Evolutionary conservation across 2,329 filamentous ascomycete species (phyloP), one percentile per base, ranked within the genome.

Genomic region (Rutstroemia sp.): DNA sequence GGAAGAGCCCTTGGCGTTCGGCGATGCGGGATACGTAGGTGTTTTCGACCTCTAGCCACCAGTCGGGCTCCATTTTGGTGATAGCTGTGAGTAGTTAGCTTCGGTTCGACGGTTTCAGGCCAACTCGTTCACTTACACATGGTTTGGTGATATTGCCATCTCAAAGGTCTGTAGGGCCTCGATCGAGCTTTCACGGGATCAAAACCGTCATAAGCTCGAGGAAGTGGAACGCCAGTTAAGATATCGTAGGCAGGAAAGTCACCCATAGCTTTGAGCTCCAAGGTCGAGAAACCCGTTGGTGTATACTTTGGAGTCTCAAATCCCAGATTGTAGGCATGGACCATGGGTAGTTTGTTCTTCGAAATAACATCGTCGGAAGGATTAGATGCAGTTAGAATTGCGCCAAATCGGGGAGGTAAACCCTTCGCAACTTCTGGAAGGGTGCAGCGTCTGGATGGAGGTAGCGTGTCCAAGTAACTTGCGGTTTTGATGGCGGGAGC

Each of bases 61-160:
- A 95, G 67, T 95, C 85, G 0, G 83, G 74, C 60, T 95, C 88
- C 70, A 94, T 73, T 63, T 89, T 95, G 45, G 80, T 84, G 8
- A 92, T 74, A 2, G 89, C 88, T 94, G 58, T 2, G 47, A 6
- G 16, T 7, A 23, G 19, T 46, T 46, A 44, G 40, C 5, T 21
- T 21, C 21, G 21, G 21, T 46, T 23, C 23, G 2, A 36, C 4
- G 16, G n/a, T 4, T 44, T 14, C 34, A 19, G 10, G 19, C 9
- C 25, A 0, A 3, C 36, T 9, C 38, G 12, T 23, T 25, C 14
- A 77, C 85, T 64, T 79, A 92, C 89, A 88, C 90, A 95, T 95
- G 0, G 89, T 95, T 68, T 95, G 90, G 67, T 94, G 88, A 67
- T 95, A 95, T 0, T 78, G 75, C 90, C 90, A 95, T 64, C 90